Evolutionary conservation across 352 stramenopile species (phyloP), one percentile per base, ranked within the genome.

Genomic region (Pythium dissimile): DNA sequence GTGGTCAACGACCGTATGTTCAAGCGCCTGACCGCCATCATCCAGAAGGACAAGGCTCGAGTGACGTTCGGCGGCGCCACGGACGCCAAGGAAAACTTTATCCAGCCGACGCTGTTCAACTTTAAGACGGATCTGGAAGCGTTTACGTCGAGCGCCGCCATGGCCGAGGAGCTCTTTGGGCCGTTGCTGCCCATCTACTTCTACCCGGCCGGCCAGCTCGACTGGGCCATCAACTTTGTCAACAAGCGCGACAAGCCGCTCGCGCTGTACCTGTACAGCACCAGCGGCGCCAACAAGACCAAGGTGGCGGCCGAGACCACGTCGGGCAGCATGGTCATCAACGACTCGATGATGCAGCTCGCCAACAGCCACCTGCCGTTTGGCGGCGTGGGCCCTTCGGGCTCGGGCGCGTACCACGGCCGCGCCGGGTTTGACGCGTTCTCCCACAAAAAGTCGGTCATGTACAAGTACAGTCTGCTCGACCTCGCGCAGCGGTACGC

Each of bases 151-250:
- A 84, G 77, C 20, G 69, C 80, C 16, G 71, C 69, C 3, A 96
- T 97, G 83, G 51, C 72, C 16, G 91, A 98, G 43, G 95, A 99
- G 70, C 92, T 98, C 20, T 99, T 99, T 72, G 95, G 96, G 5
- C 96, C 96, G 3, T 56, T 99, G 35, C 62, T 99, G 41, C 91
- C 95, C 1, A 91, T 99, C 41, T 73, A 95, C 31, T 93, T 91
- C 66, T 91, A 88, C 51, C 32, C 51, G 8, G 37, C 62, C 21
- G 68, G 57, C 24, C 41, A 76, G 18, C 43, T 70, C 18, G 21
- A 70, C 11, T 49, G 31, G 44, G 62, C 62, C 12, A 64, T 73
- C 27, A 38, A 69, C 37, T 70, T 67, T 41, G 43, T 73, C 35
- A 55, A 50, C 26, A 55, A 54, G 27, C 60, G 50, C 9, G 63